Base-by-base conservation (phyloP, 1,139 yeast genomes). In the Kazachstania sp. region DNA sequence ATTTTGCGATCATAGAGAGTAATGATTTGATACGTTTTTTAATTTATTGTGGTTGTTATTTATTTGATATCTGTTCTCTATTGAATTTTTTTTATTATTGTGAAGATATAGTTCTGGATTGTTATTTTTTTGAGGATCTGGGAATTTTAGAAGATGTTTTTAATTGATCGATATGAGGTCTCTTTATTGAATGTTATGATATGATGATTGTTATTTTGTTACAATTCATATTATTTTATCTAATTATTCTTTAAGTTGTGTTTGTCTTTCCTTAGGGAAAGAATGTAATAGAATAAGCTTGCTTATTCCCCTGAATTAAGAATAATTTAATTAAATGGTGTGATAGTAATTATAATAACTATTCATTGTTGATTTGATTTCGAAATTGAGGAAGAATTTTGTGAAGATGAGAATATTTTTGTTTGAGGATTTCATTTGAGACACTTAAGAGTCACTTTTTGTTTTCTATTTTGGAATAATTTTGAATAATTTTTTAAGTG, bases 261-360 rank as follows among this genome's bases (percentile, higher is more conserved):
- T 23, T 23, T 23, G 28, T 23, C 6, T 23, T 23, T 23, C 28
- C 28, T 23, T 23, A 16, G n/a, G 29, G 15, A 44, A 45, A 45
- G 50, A 47, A 48, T 49, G 39, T 59, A 54, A 61, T 61, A 61
- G 81, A 78, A 80, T 81, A 86, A 83, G 95, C 95, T 85, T 86
- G 95, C 95, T 78, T 81, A 79, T 75, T 34, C 54, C 73, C 81
- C 55, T 30, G 43, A 4, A 18, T 31, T 13, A 37, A 20, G 28
- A 12, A n/a, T 12, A 35, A 29, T 36, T 43, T n/a, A 16, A 13
- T 11, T 16, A 36, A 13, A 19, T 18, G 23, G 39, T 16, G 35
- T 18, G 36, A 26, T 18, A 6, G 30, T 26, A 39, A 19, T 34
- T 44, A 18, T 37, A 19, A 37, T 7, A 39, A 34, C 18, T 18